Percentiles rank a stretch among this genome's conserved stretches.
These are phyloP conservation scores for Hordeum vulgare DNA, from an alignment of 176 grass and related monocot genomes.

Conservation along the genomic window MorexV3_pseudomolecules_assembly NC_058521.1:28718908-28719407, in stretches of 20 bases:
- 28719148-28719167: not conserved
- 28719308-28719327: not conserved
- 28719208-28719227: not conserved
- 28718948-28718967: not conserved
- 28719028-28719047: not conserved
- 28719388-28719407: not conserved
- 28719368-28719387: not conserved
- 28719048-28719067: not conserved
- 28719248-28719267: not conserved
- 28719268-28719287: not conserved
- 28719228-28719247: not conserved
- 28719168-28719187: not conserved
- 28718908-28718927: not conserved
- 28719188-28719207: not conserved
- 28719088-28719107: not conserved
- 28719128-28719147: not conserved
- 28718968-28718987: not conserved
- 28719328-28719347: not conserved
- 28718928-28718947: not conserved
- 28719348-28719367: not conserved
- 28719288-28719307: not conserved
- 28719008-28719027: not conserved
- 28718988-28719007: not conserved
- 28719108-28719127: not conserved
- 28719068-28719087: not conserved